Evolutionary conservation across 2,329 filamentous ascomycete genomes (phyloP), one percentile per base, ranked within the genome.

Genomic region (Fusarium sp.): DNA sequence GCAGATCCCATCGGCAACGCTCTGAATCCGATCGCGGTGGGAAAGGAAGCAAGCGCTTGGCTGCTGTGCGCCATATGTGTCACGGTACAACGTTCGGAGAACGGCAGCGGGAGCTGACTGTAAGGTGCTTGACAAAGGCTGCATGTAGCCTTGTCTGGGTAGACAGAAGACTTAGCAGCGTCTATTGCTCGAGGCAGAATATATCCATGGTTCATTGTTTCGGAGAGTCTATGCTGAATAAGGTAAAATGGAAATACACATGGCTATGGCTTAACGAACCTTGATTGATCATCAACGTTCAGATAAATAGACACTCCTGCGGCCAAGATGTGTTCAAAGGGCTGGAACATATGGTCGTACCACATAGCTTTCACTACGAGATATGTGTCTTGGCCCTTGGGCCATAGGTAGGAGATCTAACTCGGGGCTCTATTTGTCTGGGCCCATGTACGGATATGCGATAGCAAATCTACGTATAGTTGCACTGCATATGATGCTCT

Each of bases 81-180:
- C 50, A 61, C 45, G 26, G 48, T 67, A 49, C 53, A 67, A 68
- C 65, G 59, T 63, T 68, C 57, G 50, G 55, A 55, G 43, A 67
- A 61, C 58, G 65, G 65, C 47, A 60, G 55, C 57, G 59, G 57
- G 42, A 62, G 49, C 51, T 47, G 48, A 30, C 51, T 67, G 32
- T 39, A 55, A 42, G 56, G 30, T 50, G 48, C 23, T 46, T 46
- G 36, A 63, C 54, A 40, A 46, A 63, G 43, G 26, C 51, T 65
- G 56, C 49, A 47, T 44, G 46, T 30, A 61, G 55, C 47, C 62
- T 59, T 56, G 44, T 39, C 56, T 62, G 44, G 51, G 24, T 32
- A 42, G 45, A 57, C 32, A 20, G 40, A 12, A 48, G n/a, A 28
- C 19, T 23, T 17, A 17, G 48, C 44, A 26, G 17, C 24, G 39